Percentiles rank a stretch among this genome's conserved stretches.
These are phyloP conservation scores for Rosa multiflora DNA, from an alignment of 306 rosid genomes.

Conservation along the genomic window DNA sequence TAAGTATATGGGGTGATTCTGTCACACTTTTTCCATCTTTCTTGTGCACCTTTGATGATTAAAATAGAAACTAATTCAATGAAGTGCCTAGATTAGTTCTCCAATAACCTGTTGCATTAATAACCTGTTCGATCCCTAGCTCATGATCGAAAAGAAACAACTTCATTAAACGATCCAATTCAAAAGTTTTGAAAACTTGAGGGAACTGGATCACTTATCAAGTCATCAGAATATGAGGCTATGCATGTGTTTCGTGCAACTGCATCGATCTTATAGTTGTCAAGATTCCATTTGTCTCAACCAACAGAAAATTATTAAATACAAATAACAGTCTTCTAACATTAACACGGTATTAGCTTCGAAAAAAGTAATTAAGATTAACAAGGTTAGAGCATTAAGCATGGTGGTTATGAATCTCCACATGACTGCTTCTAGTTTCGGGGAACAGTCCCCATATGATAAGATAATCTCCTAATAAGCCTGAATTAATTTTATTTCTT, in stretches of 20 bases:
- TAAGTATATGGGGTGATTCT: not conserved
- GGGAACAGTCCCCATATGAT: not conserved
- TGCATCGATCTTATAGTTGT: not conserved
- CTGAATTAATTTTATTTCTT: not conserved
- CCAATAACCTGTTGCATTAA: not conserved
- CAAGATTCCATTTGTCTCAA: constrained; percentile 6
- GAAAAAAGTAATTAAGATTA: not conserved
- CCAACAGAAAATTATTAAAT: not conserved
- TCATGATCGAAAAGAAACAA: not conserved
- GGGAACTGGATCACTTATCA: not conserved
- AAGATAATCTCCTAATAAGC: not conserved
- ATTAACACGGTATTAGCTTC: not conserved
- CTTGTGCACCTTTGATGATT: not conserved
- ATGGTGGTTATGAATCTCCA: constrained; percentile 3
- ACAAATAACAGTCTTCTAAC: not conserved
- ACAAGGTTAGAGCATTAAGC: not conserved
- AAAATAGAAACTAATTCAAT: not conserved
- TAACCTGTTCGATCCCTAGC: not conserved
- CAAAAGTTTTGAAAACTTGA: not conserved
- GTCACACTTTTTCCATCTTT: not conserved
- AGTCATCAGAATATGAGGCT: not conserved
- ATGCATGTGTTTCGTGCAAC: not conserved
- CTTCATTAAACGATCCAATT: not conserved
- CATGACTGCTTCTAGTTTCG: not conserved
- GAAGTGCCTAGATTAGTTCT: not conserved